Evolutionary conservation across 257 asterid genomes (phyloP).

Genomic region (Solanum tarapatanum): DNA sequence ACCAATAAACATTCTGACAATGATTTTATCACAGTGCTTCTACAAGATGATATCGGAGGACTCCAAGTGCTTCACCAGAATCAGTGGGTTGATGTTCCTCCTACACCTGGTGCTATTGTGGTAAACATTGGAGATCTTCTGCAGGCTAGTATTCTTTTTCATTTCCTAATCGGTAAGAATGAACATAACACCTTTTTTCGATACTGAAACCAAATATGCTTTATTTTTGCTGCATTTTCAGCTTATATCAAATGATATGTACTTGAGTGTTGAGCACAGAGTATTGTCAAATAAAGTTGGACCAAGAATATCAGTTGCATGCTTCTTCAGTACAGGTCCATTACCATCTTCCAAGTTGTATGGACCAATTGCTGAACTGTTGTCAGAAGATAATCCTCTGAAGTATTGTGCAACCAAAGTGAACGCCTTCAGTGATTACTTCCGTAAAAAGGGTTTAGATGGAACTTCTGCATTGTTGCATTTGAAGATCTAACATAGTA

Average conservation of each 20-base stretch:
- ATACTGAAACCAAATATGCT: neutral
- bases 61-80: slow-evolving; percentile 30
- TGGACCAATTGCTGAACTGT: slow-evolving; percentile 44
- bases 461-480: slow-evolving; percentile 32
- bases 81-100: slow-evolving; percentile 49
- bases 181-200: neutral
- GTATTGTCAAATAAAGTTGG: slow-evolving; percentile 35
- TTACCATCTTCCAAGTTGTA: slow-evolving; percentile 21
- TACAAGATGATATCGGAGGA: slow-evolving; percentile 58
- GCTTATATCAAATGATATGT: slow-evolving; percentile 55
- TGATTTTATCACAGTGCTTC: slow-evolving; percentile 18
- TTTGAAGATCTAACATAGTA: slow-evolving; percentile 31
- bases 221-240: neutral
- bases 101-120: slow-evolving; percentile 36
- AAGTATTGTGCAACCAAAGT: slow-evolving; percentile 43
- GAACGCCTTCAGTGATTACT: slow-evolving; percentile 20
- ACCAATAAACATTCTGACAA: slow-evolving; percentile 17
- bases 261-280: slow-evolving; percentile 42
- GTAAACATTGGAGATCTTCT: slow-evolving; percentile 55
- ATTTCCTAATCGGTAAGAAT: neutral
- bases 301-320: slow-evolving; percentile 51
- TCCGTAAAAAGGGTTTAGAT: slow-evolving; percentile 33
- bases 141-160: slow-evolving; percentile 29
- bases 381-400: slow-evolving; percentile 40
- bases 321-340: slow-evolving; percentile 39